Base-by-base conservation (phyloP, 1,284 basidiomycete species). In the Microbotryum scabiosae region DNA sequence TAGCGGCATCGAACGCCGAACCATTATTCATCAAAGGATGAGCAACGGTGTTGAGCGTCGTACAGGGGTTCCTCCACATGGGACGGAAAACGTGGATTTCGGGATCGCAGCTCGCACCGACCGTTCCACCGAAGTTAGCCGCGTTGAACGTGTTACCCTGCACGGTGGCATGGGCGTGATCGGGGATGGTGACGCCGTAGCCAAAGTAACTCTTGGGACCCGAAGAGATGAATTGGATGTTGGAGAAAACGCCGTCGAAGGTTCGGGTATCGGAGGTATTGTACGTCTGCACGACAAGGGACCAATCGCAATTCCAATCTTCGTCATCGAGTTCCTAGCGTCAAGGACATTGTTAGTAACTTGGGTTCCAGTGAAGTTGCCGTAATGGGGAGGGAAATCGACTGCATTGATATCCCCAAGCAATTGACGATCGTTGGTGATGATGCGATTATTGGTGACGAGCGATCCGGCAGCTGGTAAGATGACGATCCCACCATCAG, bases 381-480 rank as follows among this genome's bases (percentile, higher is more conserved):
- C 46, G 20, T 28, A 20, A n/a, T 43, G 59, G 18, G 51, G 51
- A 12, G 32, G 43, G 48, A 52, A 49, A 47, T 62, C 60, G 26
- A 58, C 56, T 51, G 44, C 57, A 43, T 63, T 63, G 61, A 63
- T 57, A 0, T 57, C 61, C 18, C 57, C 57, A 5, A 60, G 50
- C 4, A 47, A 25, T 2, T 26, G 16, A 6, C 57, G 28, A 10
- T 30, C 2, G 6, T 44, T 32, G 12, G 36, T n/a, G 16, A 55
- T n/a, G 48, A 60, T 85, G 0, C 84, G 87, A 70, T 85, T 85
- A 69, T 83, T 82, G 65, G 84, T 80, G 20, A 90, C 82, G 51
- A 81, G 78, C 1, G 83, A 83, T 4, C 84, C 86, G 3, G 88
- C 87, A 1, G 87, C 76, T 23, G 87, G 87, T 69, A 91, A 90